phyloP scores from a whole-genome alignment of 257 asterid species.

The Fraxinus pennsylvanica region DNA sequence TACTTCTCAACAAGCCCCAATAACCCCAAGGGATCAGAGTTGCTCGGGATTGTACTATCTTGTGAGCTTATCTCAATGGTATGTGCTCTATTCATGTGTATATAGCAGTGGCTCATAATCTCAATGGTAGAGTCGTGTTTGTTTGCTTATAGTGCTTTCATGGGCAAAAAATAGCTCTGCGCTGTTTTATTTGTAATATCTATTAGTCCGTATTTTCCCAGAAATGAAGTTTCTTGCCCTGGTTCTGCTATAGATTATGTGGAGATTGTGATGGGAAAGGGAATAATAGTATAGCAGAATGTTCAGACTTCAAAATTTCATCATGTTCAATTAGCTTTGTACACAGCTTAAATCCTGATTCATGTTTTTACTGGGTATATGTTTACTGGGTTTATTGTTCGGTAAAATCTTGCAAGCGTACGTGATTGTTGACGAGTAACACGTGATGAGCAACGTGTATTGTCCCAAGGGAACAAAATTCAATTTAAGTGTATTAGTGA shows the following conservation, averaged over 20 bases:
- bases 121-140: conserved; percentile 45
- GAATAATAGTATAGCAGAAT: conserved; percentile 28
- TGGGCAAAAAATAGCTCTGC: conserved; percentile 34
- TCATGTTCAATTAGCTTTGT: not conserved
- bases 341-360: not conserved
- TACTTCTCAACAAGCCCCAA: conserved; percentile 27
- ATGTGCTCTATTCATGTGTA: conserved; percentile 37
- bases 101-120: conserved; percentile 43
- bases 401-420: too few species aligned
- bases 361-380: not conserved
- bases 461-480: too few species aligned
- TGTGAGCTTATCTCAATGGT: conserved; percentile 38
- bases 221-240: conserved; percentile 28
- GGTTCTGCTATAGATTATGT: conserved; percentile 22
- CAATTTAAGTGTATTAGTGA: too few species aligned
- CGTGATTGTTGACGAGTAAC: too few species aligned
- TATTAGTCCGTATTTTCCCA: conserved; percentile 8
- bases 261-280: conserved; percentile 30
- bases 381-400: not conserved
- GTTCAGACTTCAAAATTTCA: not conserved
- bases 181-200: conserved; percentile 31
- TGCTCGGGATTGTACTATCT: conserved; percentile 28
- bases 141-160: conserved; percentile 31
- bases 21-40: conserved; percentile 31
- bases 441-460: too few species aligned